A percentile compares a stretch with the other conserved stretches of the same genome.
Evolutionary conservation across 1,139 yeast species (phyloP).

Genomic region (Candida sojae): DNA sequence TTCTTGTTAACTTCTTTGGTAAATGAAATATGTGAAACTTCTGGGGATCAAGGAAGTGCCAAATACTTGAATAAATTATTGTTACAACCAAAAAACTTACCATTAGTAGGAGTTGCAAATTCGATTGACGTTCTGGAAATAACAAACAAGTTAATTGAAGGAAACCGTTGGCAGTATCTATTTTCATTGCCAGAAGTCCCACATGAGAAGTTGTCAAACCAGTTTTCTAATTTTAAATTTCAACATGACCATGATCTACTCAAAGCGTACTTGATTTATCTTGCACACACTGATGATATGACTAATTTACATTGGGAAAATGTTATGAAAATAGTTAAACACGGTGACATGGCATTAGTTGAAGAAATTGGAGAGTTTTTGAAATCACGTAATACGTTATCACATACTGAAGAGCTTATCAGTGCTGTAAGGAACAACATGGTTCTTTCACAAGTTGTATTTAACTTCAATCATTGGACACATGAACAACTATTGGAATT

Average conservation of each 20-base stretch:
- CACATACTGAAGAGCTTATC: neutral
- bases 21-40: conserved; percentile 5
- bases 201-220: neutral
- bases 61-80: conserved; percentile 12
- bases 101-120: conserved; percentile 47
- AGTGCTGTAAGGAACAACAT: conserved; percentile 14
- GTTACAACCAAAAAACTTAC: conserved; percentile 8
- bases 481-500: conserved; percentile 15
- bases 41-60: conserved; percentile 5
- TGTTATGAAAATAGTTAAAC: conserved; percentile 20
- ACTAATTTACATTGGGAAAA: conserved; percentile 18
- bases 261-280: conserved; percentile 29
- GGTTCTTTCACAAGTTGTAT: conserved; percentile 33
- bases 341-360: conserved; percentile 13
- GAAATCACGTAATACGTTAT: conserved; percentile 22
- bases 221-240: conserved; percentile 29
- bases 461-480: conserved; percentile 21
- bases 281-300: conserved; percentile 1
- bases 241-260: conserved; percentile 29
- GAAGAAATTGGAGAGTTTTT: conserved; percentile 26
- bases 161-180: conserved; percentile 12
- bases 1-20: conserved; percentile 11
- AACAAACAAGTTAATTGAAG: conserved; percentile 10
- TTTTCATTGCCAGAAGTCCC: conserved; percentile 8
- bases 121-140: conserved; percentile 80